A percentile compares a stretch with the other conserved stretches of the same genome.
Conservation (phyloP, 495 filamentous ascomycete species). For the Clohesyomyces aquaticus region DNA sequence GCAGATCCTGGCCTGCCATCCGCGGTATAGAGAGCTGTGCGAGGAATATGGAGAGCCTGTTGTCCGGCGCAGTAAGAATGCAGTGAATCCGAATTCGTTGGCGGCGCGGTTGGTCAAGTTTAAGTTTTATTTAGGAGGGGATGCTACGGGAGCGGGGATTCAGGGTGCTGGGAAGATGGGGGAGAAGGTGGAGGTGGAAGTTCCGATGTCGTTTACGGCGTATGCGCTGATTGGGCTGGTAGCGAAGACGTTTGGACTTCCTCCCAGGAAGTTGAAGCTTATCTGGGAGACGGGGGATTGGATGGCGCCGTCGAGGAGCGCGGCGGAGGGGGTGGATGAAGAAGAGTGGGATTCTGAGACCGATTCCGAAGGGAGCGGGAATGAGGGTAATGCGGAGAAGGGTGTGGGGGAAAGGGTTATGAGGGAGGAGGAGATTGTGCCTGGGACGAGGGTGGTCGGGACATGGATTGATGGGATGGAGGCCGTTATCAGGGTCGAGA, state of each 20-base stretch:
- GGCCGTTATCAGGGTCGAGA: constrained; percentile 70
- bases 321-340: constrained; percentile 57
- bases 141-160: constrained; percentile 37
- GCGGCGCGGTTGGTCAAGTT: constrained; percentile 73
- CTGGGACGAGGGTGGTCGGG: constrained; percentile 78
- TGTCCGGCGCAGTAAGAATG: constrained; percentile 52
- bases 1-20: constrained; percentile 62
- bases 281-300: constrained; percentile 83
- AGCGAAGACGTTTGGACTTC: constrained; percentile 67
- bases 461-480: constrained; percentile 76
- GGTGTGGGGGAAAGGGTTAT: constrained; percentile 60
- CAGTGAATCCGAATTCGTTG: constrained; percentile 67
- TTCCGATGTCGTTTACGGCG: constrained; percentile 77
- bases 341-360: constrained; percentile 58
- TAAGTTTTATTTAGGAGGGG: constrained; percentile 57
- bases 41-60: constrained; percentile 68
- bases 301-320: constrained; percentile 69
- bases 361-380: constrained; percentile 56
- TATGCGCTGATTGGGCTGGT: constrained; percentile 80
- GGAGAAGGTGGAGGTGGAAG: constrained; percentile 44
- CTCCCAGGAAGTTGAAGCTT: constrained; percentile 65
- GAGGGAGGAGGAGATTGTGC: constrained; percentile 78
- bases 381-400: constrained; percentile 41
- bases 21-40: constrained; percentile 73
- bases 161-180: neutral